phyloP scores from a whole-genome alignment of 2,329 filamentous ascomycete genomes.

The Talaromyces funiculosus region DNA sequence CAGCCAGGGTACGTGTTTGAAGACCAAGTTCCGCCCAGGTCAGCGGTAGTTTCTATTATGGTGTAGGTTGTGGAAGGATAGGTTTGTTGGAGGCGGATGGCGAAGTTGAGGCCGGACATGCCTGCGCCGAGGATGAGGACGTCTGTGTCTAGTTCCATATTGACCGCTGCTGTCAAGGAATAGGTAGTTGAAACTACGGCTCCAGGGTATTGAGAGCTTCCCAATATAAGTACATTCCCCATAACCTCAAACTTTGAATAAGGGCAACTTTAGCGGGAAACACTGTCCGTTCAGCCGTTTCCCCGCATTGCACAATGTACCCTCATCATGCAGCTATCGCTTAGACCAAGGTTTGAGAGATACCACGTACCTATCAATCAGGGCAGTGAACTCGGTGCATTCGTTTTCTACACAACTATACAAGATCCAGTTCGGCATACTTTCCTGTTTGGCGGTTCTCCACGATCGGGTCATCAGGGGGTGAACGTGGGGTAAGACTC shows the following conservation, averaged over 20 bases:
- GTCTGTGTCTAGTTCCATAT: slow-evolving; percentile 25
- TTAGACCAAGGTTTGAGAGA: not conserved
- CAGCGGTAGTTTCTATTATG: slow-evolving; percentile 40
- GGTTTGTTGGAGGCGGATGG: slow-evolving; percentile 40
- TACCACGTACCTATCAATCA: too few species aligned
- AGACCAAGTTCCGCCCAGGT: slow-evolving; percentile 35
- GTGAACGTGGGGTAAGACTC: not conserved
- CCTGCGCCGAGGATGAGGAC: slow-evolving; percentile 49
- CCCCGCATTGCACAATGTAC: not conserved
- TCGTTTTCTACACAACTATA: not conserved
- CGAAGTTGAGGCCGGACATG: slow-evolving; percentile 43
- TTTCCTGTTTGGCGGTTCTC: not conserved
- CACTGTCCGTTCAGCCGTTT: not conserved
- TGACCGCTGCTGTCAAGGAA: not conserved
- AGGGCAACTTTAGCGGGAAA: not conserved
- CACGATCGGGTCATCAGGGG: not conserved
- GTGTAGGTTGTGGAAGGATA: slow-evolving; percentile 36
- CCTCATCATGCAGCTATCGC: not conserved
- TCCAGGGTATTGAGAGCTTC: not conserved
- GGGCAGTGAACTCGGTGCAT: too few species aligned
- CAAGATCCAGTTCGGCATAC: not conserved
- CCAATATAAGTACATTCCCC: not conserved
- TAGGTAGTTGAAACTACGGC: not conserved
- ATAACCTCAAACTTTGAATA: not conserved
- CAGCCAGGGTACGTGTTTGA: slow-evolving; percentile 34